Conservation (phyloP, 2,329 filamentous ascomycete genomes). For the Fusarium buxicola region DNA sequence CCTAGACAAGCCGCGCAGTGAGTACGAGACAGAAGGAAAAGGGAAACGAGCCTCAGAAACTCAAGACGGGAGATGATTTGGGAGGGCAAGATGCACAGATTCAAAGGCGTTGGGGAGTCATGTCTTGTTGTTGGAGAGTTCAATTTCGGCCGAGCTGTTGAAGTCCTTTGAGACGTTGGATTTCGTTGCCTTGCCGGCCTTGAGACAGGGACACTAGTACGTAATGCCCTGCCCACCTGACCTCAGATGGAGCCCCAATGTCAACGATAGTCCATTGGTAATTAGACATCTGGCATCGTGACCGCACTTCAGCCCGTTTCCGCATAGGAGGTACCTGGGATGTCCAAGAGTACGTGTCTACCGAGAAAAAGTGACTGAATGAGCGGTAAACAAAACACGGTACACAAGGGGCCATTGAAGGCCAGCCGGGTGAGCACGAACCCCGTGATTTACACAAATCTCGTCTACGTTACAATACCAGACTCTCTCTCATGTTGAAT, state of each 20-base stretch:
- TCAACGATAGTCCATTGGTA: conserved; percentile 37
- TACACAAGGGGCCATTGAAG: conserved; percentile 18
- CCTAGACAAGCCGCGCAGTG: background rate
- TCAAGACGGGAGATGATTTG: background rate
- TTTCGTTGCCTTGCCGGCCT: conserved; percentile 7
- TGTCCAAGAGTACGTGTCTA: conserved; percentile 28
- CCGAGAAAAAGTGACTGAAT: conserved; percentile 6
- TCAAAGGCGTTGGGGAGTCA: background rate
- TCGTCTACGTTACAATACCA: conserved; percentile 19
- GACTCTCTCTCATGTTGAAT: conserved; percentile 9
- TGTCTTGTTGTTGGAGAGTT: conserved; percentile 22
- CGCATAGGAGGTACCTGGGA: conserved; percentile 12
- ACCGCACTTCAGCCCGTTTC: conserved; percentile 32
- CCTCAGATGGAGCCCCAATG: conserved; percentile 40
- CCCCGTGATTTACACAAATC: conserved; percentile 28
- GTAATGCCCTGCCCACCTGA: conserved; percentile 44
- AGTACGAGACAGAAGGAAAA: background rate
- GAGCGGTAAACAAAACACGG: conserved; percentile 30
- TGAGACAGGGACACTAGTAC: conserved; percentile 41
- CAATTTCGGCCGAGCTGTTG: conserved; percentile 16
- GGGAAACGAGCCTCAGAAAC: background rate
- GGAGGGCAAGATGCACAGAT: background rate
- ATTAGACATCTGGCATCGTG: conserved; percentile 47
- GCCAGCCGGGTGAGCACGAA: conserved; percentile 12
- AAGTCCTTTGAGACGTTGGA: conserved; percentile 19